These are phyloP conservation scores for Phaffia rhodozyma DNA, from an alignment of 1,284 basidiomycete species.

Conservation along the genomic window DNA sequence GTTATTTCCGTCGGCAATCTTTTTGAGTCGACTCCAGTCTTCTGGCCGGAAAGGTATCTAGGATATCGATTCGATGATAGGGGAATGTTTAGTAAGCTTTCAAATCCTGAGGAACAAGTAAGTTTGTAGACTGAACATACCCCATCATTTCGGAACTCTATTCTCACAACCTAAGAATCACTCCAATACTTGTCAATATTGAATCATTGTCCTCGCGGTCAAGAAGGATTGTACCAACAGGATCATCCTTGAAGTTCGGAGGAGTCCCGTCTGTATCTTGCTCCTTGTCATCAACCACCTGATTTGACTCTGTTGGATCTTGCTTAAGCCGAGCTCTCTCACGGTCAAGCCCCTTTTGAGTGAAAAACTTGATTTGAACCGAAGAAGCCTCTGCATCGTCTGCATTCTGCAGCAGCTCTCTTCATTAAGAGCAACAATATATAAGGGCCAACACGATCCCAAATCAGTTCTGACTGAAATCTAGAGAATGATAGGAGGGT, in stretches of 20 bases:
- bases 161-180: background rate
- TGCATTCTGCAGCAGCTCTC: slow-evolving; percentile 87
- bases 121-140: slow-evolving; percentile 63
- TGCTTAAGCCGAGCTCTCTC: slow-evolving; percentile 27
- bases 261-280: slow-evolving; percentile 14
- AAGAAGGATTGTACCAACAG: slow-evolving; percentile 26
- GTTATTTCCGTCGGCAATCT: slow-evolving; percentile 49
- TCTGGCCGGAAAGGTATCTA: slow-evolving; percentile 34
- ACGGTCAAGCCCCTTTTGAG: slow-evolving; percentile 44
- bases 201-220: background rate
- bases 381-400: slow-evolving; percentile 15
- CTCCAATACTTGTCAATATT: background rate
- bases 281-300: slow-evolving; percentile 26
- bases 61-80: background rate
- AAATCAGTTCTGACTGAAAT: background rate
- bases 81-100: background rate
- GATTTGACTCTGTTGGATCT: slow-evolving; percentile 1
- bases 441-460: background rate
- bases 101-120: slow-evolving; percentile 46
- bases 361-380: slow-evolving; percentile 73
- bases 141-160: slow-evolving; percentile 9
- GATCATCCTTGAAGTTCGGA: slow-evolving; percentile 51
- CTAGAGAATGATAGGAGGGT: background rate
- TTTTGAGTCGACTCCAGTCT: slow-evolving; percentile 79
- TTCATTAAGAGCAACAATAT: slow-evolving; percentile 47